Evolutionary conservation across 2,329 filamentous ascomycete genomes (phyloP).

Genomic region (Paracorniculantispora psalliotae): DNA sequence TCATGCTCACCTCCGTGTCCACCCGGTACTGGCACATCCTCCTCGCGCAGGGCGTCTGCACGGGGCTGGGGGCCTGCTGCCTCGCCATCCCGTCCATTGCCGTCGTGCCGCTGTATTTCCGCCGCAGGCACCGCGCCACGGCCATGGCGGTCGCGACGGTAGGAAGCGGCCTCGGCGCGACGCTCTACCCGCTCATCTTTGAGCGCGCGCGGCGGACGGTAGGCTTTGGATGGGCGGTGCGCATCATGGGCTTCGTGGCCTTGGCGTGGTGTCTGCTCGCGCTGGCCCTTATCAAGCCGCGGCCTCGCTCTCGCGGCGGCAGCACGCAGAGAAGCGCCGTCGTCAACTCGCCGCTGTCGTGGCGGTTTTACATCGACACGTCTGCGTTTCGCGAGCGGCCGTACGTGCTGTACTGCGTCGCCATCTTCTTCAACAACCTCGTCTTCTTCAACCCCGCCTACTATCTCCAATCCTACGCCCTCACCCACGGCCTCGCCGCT

Average conservation of each 20-base stretch:
- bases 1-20: conserved; percentile 34
- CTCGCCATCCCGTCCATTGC: conserved; percentile 35
- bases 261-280: conserved; percentile 27
- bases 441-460: conserved; percentile 38
- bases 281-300: conserved; percentile 23
- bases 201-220: conserved; percentile 23
- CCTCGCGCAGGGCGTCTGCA: conserved; percentile 36
- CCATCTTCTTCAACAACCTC: conserved; percentile 30
- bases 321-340: neutral
- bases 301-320: neutral
- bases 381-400: conserved; percentile 26
- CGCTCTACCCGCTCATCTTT: conserved; percentile 35
- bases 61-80: conserved; percentile 38
- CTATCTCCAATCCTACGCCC: conserved; percentile 40
- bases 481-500: conserved; percentile 27
- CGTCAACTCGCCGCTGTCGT: neutral
- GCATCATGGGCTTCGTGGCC: conserved; percentile 31
- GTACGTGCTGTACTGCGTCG: conserved; percentile 28
- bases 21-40: conserved; percentile 38
- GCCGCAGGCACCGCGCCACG: conserved; percentile 28
- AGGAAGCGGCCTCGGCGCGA: conserved; percentile 36
- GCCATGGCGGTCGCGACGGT: conserved; percentile 39
- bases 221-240: conserved; percentile 32
- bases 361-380: conserved; percentile 25
- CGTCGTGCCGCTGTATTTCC: conserved; percentile 37